Evolutionary conservation across 257 asterid genomes (phyloP), one percentile per base, ranked within the genome.

Genomic region (Echites panduratus): DNA sequence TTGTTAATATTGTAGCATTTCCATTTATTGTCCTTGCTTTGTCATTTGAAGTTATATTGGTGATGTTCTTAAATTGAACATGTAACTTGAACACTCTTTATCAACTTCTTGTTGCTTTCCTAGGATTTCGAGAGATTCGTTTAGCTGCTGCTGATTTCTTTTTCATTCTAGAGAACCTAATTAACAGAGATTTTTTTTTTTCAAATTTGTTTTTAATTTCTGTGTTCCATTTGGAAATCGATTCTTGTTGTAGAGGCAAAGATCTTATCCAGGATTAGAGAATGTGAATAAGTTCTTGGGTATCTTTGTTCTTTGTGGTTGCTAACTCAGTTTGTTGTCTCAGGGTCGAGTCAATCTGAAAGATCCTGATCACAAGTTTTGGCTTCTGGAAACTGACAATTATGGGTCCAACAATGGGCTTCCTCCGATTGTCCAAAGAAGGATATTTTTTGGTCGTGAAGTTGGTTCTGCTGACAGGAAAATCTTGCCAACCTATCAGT

Each of bases 381-480:
- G 83, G 85, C 89, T 95, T 59, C 85, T 95, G 85, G 98, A 92
- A 80, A 92, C 93, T 53, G 90, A 87, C 78, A 86, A 87, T 59
- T 85, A 85, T 75, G 95, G 87, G 38, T 81, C 84, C 75, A 85
- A 81, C 73, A 95, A 95, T 65, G 99, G 99, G 81, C 97, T 95
- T 77, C 98, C 99, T 52, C 91, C 99, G 41, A 81, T 84, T 49
- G 82, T 76, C 54, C 80, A 82, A 73, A 85, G 87, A 83, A 83
- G 91, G 76, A 85, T 95, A 9, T 95, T 90, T 79, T 95, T 95
- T 76, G 96, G 99, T 29, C 85, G 98, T 71, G 99, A 92, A 78
- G 74, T 92, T 48, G 97, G 95, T 65, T 79, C 80, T 82, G 84
- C 97, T 45, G 94, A 95, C 84, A 92, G 99, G 89, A 95, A 85